Base-by-base conservation (phyloP, 176 grass and related monocot species). In the Oryza officinalis region DNA sequence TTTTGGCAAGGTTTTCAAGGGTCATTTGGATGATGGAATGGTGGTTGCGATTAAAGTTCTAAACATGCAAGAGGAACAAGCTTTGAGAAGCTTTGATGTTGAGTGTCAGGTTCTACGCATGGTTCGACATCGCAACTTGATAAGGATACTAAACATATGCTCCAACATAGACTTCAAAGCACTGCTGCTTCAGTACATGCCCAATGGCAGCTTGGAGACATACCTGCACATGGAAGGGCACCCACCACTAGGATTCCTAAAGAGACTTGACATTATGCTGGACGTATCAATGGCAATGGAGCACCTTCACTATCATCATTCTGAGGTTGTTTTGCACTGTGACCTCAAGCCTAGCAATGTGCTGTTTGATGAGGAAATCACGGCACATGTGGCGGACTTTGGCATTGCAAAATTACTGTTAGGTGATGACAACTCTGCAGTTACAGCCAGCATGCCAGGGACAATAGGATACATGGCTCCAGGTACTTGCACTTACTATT, bases 381-480 rank as follows among this genome's bases (percentile, higher is more conserved):
- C 79, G 0, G 74, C 79, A 14, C 72, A 80, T 68, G 83, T 90
- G 43, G 80, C 88, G 0, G 88, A 86, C 74, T 90, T 90, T 57
- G 83, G 83, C 5, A 86, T 90, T 47, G 18, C 83, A 1, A 90
- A 54, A 10, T 44, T 86, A 49, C 7, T 69, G 1, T 6, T 67
- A 22, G 73, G 46, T 13, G 30, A 77, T 43, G 82, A 77, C 31
- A 67, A 31, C 14, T 76, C 41, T 4, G 35, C 20, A 1, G 6
- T 76, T 27, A 66, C 72, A 30, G 63, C 63, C 7, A 77, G 82
- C 63, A 76, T 75, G 63, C 72, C 72, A 6, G 81, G 81, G 4
- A 74, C 69, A 43, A 65, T 83, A 7, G 80, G 80, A 5, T 83
- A 83, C 40, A 84, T 84, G 61, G 71, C 82, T 4, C 82, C 82